Evolutionary conservation across 2,329 filamentous ascomycete genomes (phyloP).

Genomic region (Penicillium italicum): DNA sequence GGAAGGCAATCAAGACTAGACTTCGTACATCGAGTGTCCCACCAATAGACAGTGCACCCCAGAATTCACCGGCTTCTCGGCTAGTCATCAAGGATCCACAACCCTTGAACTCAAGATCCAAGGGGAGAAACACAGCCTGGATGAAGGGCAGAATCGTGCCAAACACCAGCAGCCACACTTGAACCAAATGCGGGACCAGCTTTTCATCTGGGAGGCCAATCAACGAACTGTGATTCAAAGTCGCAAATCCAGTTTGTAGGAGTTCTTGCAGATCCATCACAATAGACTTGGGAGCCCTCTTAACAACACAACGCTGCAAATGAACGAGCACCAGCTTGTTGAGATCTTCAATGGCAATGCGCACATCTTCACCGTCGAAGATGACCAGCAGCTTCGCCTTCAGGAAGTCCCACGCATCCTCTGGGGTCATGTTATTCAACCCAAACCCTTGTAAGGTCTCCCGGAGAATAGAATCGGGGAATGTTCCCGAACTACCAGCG

Average conservation of each 20-base stretch:
- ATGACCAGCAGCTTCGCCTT: slow-evolving; percentile 61
- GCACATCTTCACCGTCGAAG: slow-evolving; percentile 62
- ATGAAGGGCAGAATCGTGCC: slow-evolving; percentile 88
- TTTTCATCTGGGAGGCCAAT: slow-evolving; percentile 76
- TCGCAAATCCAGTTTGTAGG: slow-evolving; percentile 71
- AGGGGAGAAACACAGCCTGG: slow-evolving; percentile 87
- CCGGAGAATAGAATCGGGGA: slow-evolving; percentile 35
- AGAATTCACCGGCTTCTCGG: slow-evolving; percentile 83
- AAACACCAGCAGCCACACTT: slow-evolving; percentile 92
- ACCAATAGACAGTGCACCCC: slow-evolving; percentile 59
- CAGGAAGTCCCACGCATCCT: slow-evolving; percentile 64
- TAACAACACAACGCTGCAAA: slow-evolving; percentile 60
- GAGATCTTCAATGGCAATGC: slow-evolving; percentile 63
- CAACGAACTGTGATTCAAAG: slow-evolving; percentile 73
- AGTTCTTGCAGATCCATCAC: slow-evolving; percentile 63
- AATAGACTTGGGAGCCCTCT: slow-evolving; percentile 55
- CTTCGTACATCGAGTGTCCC: slow-evolving; percentile 78
- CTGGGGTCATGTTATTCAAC: slow-evolving; percentile 64
- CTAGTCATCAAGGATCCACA: slow-evolving; percentile 72
- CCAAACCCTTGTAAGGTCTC: slow-evolving; percentile 53
- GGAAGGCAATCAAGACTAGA: slow-evolving; percentile 80
- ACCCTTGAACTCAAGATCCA: slow-evolving; percentile 91
- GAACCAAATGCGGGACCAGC: slow-evolving; percentile 84
- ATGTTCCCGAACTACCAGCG: slow-evolving; percentile 23
- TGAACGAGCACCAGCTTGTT: slow-evolving; percentile 62